phyloP scores from a whole-genome alignment of 768 basidiomycete genomes.

The Punctularia strigosozonata region DNA sequence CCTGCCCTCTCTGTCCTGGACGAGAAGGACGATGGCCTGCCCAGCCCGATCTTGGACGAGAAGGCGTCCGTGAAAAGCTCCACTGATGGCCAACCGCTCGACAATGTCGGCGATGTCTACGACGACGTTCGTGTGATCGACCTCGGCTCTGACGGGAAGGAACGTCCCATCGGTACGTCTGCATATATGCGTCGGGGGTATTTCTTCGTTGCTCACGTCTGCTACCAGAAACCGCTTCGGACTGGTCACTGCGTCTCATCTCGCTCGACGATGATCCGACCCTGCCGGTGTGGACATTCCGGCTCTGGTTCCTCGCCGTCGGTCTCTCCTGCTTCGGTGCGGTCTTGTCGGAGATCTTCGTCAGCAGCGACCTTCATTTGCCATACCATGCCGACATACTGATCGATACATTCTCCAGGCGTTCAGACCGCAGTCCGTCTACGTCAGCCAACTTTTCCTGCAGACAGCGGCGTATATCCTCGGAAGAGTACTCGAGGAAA shows the following conservation, averaged over 20 bases:
- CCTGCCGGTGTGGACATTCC: slow-evolving; percentile 16
- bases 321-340: slow-evolving; percentile 21
- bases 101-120: slow-evolving; percentile 6
- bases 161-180: slow-evolving; percentile 32
- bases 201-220: background rate
- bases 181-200: background rate
- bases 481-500: slow-evolving; percentile 12
- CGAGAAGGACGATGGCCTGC: too few relatives aligned
- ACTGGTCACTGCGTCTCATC: slow-evolving; percentile 35
- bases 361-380: slow-evolving; percentile 11
- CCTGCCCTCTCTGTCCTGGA: too few relatives aligned
- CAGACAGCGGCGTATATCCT: slow-evolving; percentile 16
- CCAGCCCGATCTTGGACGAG: too few relatives aligned
- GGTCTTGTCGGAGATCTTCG: slow-evolving; percentile 32
- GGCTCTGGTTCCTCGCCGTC: slow-evolving; percentile 18
- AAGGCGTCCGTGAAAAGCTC: too few relatives aligned
- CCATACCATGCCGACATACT: slow-evolving; percentile 2
- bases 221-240: slow-evolving; percentile 29
- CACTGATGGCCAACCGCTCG: background rate
- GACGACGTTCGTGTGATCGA: slow-evolving; percentile 23
- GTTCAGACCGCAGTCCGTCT: slow-evolving; percentile 14
- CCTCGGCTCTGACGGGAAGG: slow-evolving; percentile 34
- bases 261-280: slow-evolving; percentile 37
- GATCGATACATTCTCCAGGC: slow-evolving; percentile 3
- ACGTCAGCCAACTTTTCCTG: slow-evolving; percentile 12